phyloP scores from a whole-genome alignment of 257 asterid species.

The Agastache rugosa region DNA sequence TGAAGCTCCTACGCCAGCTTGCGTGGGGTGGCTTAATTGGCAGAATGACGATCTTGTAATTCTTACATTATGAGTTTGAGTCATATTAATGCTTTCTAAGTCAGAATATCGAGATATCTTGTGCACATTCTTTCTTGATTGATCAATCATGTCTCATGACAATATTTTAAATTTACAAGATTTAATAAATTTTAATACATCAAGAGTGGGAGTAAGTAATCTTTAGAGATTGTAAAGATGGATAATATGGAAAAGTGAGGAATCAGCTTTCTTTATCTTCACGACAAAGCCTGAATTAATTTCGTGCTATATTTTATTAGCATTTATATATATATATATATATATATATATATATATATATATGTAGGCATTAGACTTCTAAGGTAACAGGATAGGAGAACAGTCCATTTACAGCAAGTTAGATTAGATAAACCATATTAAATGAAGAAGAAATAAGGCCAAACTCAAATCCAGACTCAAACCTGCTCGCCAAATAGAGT shows the following conservation, averaged over 20 bases:
- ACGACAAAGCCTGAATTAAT: conserved; percentile 9
- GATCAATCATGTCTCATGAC: neutral
- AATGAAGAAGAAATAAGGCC: neutral
- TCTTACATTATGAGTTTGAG: too few species aligned
- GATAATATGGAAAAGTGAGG: conserved; percentile 19
- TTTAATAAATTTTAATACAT: neutral
- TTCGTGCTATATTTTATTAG: neutral
- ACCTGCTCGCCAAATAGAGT: too few species aligned
- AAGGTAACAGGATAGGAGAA: neutral
- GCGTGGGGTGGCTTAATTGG: too few species aligned
- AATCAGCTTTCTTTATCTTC: conserved; percentile 32
- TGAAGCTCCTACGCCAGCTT: too few species aligned
- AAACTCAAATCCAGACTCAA: neutral
- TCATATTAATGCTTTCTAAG: too few species aligned
- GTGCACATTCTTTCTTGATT: neutral
- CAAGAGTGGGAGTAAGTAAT: conserved; percentile 13
- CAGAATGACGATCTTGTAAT: too few species aligned
- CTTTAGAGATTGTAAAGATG: conserved; percentile 15
- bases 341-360: neutral
- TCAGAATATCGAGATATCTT: neutral
- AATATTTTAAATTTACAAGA: neutral
- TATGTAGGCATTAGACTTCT: neutral
- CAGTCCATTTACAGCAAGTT: neutral
- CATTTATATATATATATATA: neutral
- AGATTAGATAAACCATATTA: neutral